These are phyloP conservation scores for Torulaspora globosa DNA, from an alignment of 1,139 yeast genomes.

Conservation along the genomic window DNA sequence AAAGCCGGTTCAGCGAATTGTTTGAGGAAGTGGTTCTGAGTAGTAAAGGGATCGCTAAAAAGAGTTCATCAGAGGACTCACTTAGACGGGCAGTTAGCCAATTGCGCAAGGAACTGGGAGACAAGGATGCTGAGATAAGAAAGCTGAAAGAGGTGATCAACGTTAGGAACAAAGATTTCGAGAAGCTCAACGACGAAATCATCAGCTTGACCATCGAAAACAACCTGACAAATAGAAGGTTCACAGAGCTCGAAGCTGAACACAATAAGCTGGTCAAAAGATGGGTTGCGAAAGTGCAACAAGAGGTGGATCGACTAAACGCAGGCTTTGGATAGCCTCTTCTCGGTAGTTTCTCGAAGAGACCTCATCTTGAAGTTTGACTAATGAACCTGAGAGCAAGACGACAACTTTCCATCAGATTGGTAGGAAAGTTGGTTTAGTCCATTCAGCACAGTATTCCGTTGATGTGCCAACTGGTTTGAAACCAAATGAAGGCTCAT, in stretches of 20 bases:
- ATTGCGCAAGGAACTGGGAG: slow-evolving; percentile 18
- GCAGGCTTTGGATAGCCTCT: slow-evolving; percentile 21
- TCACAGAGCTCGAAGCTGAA: slow-evolving; percentile 44
- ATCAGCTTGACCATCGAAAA: slow-evolving; percentile 67
- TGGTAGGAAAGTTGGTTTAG: too few relatives aligned
- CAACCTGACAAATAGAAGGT: slow-evolving; percentile 51
- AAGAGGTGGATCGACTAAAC: slow-evolving; percentile 59
- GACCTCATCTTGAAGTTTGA: too few relatives aligned
- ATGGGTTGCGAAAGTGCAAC: slow-evolving; percentile 56
- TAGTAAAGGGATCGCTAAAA: neutral
- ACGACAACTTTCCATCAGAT: too few relatives aligned
- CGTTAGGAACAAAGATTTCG: slow-evolving; percentile 56
- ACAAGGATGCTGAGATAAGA: slow-evolving; percentile 20
- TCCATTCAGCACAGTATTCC: too few relatives aligned
- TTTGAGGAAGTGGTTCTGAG: slow-evolving; percentile 15
- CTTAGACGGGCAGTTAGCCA: slow-evolving; percentile 8
- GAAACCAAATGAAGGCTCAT: too few relatives aligned
- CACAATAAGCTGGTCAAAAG: slow-evolving; percentile 52
- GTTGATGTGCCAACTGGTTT: too few relatives aligned
- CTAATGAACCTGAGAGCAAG: too few relatives aligned
- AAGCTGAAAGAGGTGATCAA: slow-evolving; percentile 41
- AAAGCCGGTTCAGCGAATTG: slow-evolving; percentile 22
- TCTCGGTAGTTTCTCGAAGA: too few relatives aligned
- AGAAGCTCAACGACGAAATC: slow-evolving; percentile 65
- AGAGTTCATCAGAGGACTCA: slow-evolving; percentile 2